Conservation (phyloP, 2,329 filamentous ascomycete genomes). For the Trichoderma asperellum region DNA sequence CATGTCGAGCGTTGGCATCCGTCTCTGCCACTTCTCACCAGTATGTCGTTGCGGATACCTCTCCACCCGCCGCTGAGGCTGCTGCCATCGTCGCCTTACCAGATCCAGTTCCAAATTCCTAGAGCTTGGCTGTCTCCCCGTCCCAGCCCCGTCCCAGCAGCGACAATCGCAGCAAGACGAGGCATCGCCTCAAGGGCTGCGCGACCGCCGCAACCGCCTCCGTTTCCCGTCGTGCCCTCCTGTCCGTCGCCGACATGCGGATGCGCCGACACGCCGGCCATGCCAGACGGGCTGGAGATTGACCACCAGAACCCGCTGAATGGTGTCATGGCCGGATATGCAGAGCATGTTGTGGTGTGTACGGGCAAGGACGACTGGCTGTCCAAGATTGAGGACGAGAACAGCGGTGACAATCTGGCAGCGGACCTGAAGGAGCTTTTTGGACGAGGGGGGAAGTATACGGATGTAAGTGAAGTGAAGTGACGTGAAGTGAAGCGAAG, state of each 20-base stretch:
- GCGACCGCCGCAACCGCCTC: constrained; percentile 29
- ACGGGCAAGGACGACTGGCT: constrained; percentile 82
- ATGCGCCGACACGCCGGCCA: constrained; percentile 68
- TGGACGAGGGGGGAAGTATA: constrained; percentile 66
- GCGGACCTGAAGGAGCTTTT: constrained; percentile 73
- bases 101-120: background rate
- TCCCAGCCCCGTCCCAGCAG: background rate
- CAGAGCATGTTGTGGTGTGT: constrained; percentile 81
- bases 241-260: constrained; percentile 79
- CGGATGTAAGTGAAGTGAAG: constrained; percentile 61
- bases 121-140: background rate
- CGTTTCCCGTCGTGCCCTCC: constrained; percentile 51
- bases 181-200: background rate
- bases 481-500: constrained; percentile 30
- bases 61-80: constrained; percentile 4
- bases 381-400: constrained; percentile 83
- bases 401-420: constrained; percentile 66
- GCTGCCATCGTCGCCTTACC: background rate
- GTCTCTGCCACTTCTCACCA: constrained; percentile 2
- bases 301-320: constrained; percentile 72
- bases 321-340: constrained; percentile 76
- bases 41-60: constrained; percentile 26
- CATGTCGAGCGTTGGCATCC: constrained; percentile 19
- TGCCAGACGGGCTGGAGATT: constrained; percentile 72
- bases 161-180: background rate